phyloP scores from a whole-genome alignment of 371 early-diverging fungal species.

The Batrachochytrium dendrobatidis region DNA sequence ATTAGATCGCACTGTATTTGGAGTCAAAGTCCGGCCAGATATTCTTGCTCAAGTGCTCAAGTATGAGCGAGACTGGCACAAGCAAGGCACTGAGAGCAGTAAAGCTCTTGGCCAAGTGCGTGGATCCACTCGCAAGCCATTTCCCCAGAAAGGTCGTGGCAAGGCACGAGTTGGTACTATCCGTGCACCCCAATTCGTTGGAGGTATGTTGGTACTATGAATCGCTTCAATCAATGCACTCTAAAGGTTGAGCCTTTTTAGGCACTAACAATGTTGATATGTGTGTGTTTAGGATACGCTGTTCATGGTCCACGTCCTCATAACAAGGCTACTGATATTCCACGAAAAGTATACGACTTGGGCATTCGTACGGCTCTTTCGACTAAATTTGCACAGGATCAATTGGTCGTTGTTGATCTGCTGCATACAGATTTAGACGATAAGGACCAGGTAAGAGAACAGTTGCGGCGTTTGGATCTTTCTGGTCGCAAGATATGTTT shows the following conservation, averaged over 20 bases:
- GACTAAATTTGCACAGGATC: constrained; percentile 83
- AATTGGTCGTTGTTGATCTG: constrained; percentile 76
- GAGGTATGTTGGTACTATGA: constrained; percentile 54
- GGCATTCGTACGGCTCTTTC: constrained; percentile 81
- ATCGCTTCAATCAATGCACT: background rate
- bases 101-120: constrained; percentile 78
- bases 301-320: constrained; percentile 87
- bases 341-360: constrained; percentile 72
- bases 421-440: constrained; percentile 43
- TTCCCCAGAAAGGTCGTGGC: constrained; percentile 90
- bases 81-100: constrained; percentile 76
- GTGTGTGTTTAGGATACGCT: constrained; percentile 52
- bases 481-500: constrained; percentile 26
- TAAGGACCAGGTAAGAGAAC: constrained; percentile 42
- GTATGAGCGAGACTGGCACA: constrained; percentile 36
- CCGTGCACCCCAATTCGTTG: constrained; percentile 81
- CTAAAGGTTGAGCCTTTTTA: background rate
- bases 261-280: background rate
- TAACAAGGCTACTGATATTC: constrained; percentile 73
- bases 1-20: constrained; percentile 72
- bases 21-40: constrained; percentile 63
- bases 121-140: constrained; percentile 63
- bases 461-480: constrained; percentile 47
- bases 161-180: constrained; percentile 79
- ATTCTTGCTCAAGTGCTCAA: constrained; percentile 72